Evolutionary conservation across 2,329 filamentous ascomycete genomes (phyloP).

Genomic region (Ramichloridium luteum): DNA sequence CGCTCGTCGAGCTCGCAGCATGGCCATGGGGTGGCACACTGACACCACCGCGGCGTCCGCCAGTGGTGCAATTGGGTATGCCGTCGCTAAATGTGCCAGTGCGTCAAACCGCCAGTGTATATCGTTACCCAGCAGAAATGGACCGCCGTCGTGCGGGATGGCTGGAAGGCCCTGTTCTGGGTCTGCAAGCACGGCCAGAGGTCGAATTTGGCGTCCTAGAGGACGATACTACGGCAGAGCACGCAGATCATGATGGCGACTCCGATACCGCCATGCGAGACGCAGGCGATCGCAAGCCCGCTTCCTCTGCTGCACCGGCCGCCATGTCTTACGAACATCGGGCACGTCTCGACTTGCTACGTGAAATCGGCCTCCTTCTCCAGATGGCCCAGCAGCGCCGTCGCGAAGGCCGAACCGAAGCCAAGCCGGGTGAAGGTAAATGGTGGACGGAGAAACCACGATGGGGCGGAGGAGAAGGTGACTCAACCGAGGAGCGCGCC

Average conservation of each 20-base stretch:
- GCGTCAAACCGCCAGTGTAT: slow-evolving; percentile 43
- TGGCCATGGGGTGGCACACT: slow-evolving; percentile 48
- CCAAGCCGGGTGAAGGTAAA: slow-evolving; percentile 41
- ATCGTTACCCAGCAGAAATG: slow-evolving; percentile 41
- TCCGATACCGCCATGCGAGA: neutral
- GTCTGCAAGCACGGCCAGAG: slow-evolving; percentile 43
- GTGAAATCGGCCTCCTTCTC: slow-evolving; percentile 46
- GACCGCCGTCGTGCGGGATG: slow-evolving; percentile 40
- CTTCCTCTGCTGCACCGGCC: neutral
- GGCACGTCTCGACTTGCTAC: slow-evolving; percentile 39
- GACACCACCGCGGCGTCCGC: slow-evolving; percentile 32
- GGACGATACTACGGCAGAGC: neutral
- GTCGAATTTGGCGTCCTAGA: slow-evolving; percentile 36
- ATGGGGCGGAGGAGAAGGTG: slow-evolving; percentile 44
- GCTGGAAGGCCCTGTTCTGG: slow-evolving; percentile 47
- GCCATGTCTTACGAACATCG: slow-evolving; percentile 16
- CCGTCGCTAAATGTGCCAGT: slow-evolving; percentile 41
- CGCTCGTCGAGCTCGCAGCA: slow-evolving; percentile 45
- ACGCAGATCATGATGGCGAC: neutral
- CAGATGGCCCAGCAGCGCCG: slow-evolving; percentile 48
- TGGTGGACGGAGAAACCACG: slow-evolving; percentile 48
- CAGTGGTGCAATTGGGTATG: slow-evolving; percentile 28
- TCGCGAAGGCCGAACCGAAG: slow-evolving; percentile 41
- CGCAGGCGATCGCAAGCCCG: neutral
- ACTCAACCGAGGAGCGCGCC: slow-evolving; percentile 26